Conservation (phyloP, 164 flowering plant species). For the Euptelea pleiosperma region DNA sequence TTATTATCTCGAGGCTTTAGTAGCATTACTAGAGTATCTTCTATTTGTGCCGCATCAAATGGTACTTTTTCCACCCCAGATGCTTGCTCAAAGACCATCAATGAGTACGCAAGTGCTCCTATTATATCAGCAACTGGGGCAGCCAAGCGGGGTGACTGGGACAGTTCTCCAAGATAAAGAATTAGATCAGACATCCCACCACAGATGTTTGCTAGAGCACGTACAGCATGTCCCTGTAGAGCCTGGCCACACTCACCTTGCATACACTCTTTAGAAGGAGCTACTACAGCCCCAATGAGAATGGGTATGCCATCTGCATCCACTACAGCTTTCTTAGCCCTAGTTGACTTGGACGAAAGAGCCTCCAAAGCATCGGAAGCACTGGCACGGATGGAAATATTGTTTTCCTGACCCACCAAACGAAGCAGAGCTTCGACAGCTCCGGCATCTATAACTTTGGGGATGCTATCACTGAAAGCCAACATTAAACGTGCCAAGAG, state of each 20-base stretch:
- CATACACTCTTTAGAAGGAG: slow-evolving; percentile 92
- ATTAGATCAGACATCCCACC: slow-evolving; percentile 76
- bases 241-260: slow-evolving; percentile 62
- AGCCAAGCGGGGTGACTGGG: slow-evolving; percentile 64
- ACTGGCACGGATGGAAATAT: slow-evolving; percentile 75
- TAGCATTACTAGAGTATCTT: slow-evolving; percentile 50
- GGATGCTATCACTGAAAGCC: slow-evolving; percentile 75
- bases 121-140: slow-evolving; percentile 86
- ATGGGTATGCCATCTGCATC: slow-evolving; percentile 61
- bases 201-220: slow-evolving; percentile 71
- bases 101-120: slow-evolving; percentile 86
- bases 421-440: slow-evolving; percentile 58
- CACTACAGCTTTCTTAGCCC: slow-evolving; percentile 59
- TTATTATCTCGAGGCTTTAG: slow-evolving; percentile 78
- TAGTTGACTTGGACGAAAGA: slow-evolving; percentile 58
- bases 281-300: slow-evolving; percentile 79
- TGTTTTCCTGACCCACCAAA: slow-evolving; percentile 60
- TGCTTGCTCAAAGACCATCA: slow-evolving; percentile 64
- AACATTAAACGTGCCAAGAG: slow-evolving; percentile 73
- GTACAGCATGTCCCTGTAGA: slow-evolving; percentile 67
- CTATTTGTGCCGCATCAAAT: slow-evolving; percentile 57
- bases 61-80: slow-evolving; percentile 38
- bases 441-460: slow-evolving; percentile 73
- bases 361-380: slow-evolving; percentile 89
- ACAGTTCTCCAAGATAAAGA: slow-evolving; percentile 69